Conservation (phyloP, 2,329 filamentous ascomycete species). For the Phialocephala subalpina region DNA sequence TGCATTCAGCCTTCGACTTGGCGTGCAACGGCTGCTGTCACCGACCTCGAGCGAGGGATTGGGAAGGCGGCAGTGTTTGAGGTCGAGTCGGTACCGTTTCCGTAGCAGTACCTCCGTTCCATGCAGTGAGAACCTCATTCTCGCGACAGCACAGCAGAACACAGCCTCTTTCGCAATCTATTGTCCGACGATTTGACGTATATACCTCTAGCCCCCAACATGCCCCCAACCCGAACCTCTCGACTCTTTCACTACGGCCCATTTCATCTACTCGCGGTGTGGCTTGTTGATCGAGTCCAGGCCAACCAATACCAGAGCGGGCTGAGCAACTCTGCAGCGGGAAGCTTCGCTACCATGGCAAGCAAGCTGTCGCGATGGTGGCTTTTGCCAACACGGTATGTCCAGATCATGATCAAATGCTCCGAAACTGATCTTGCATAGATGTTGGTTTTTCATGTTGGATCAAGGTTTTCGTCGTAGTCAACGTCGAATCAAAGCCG, state of each 20-base stretch:
- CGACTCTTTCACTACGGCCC: background rate
- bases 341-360: background rate
- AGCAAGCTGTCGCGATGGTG: background rate
- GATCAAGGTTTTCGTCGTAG: background rate
- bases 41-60: background rate
- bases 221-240: background rate
- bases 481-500: conserved; percentile 2
- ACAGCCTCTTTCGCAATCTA: conserved; percentile 9
- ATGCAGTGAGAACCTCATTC: background rate
- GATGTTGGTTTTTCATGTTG: background rate
- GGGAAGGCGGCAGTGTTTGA: background rate
- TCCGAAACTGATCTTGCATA: conserved; percentile 8
- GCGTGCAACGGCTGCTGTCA: conserved; percentile 4
- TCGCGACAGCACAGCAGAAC: background rate
- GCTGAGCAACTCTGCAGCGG: background rate
- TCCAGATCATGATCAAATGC: background rate
- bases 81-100: background rate
- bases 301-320: background rate
- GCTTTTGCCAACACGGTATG: background rate
- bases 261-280: background rate
- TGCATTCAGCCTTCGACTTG: conserved; percentile 5
- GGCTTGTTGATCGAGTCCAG: background rate
- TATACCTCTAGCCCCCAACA: background rate
- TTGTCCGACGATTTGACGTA: conserved; percentile 1
- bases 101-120: background rate